Evolutionary conservation across 1,284 basidiomycete genomes (phyloP), one percentile per base, ranked within the genome.

Genomic region (Moesziomyces sp.): DNA sequence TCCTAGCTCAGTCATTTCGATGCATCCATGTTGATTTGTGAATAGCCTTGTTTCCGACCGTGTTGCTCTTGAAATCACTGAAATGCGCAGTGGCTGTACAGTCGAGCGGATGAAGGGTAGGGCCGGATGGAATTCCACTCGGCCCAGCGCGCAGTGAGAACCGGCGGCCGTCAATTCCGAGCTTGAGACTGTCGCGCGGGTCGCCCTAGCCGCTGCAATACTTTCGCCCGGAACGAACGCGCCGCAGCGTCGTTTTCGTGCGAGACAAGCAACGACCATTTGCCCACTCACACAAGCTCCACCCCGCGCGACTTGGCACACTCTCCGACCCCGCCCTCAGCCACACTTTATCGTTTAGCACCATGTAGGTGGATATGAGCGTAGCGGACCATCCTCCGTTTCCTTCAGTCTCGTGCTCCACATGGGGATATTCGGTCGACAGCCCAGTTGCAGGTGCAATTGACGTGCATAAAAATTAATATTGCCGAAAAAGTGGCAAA

Each of bases 401-500:
- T 2, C 13, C 1, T 13, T 3, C 30, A 33, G 10, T 33, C 30
- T 33, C 30, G 3, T 13, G 3, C 30, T 10, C 2, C 30, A 33
- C 30, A 1, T 33, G 11, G 30, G n/a, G n/a, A n/a, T n/a, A n/a
- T n/a, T 33, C 10, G 14, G 38, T 40, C 18, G 38, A 40, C 14
- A 7, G 18, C 7, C 11, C 7, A 6, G 4, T 0, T 18, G 38
- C 16, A n/a, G 14, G 38, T 33, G 1, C 11, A 33, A 40, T 40
- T 40, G 38, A n/a, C 1, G 38, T 52, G 45, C 24, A 10, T 21
- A 42, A 3, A n/a, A 49, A 50, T 55, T 28, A 53, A 42, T 16
- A 24, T 58, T 35, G 21, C 24, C 40, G 51, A 57, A 67, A 55
- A 9, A 19, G 19, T n/a, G 7, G 26, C 14, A 38, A 38, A 52